These are phyloP conservation scores for Phytophthora ramorum DNA, from an alignment of 352 stramenopile genomes.

Conservation along the genomic window DNA sequence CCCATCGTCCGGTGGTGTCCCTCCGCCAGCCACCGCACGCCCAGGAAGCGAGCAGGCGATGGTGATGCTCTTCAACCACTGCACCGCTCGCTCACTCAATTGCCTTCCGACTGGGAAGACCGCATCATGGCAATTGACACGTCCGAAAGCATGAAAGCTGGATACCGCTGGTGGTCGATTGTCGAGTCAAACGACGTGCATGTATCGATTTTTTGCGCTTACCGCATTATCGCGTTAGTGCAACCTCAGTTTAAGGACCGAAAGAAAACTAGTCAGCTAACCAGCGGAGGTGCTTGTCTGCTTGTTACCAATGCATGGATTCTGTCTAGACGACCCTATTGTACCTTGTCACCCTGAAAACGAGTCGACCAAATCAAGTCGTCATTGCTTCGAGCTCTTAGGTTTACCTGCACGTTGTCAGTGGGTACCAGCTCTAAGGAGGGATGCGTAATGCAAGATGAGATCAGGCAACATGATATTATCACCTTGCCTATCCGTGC, in stretches of 20 bases:
- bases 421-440: neutral
- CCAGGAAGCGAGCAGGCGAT: neutral
- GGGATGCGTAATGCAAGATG: neutral
- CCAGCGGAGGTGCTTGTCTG: too few species aligned
- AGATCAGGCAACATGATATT: too few species aligned
- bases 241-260: neutral
- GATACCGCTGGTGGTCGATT: neutral
- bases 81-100: neutral
- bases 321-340: too few species aligned
- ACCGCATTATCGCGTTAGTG: neutral
- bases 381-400: neutral
- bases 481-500: neutral
- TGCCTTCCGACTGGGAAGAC: neutral
- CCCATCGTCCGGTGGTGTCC: constrained; percentile 22
- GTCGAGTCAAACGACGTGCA: constrained; percentile 4
- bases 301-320: too few species aligned
- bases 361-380: too few species aligned
- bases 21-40: neutral
- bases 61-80: constrained; percentile 5
- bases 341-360: too few species aligned
- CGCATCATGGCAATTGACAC: neutral
- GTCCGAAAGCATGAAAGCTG: neutral
- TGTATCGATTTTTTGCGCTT: neutral
- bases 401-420: neutral
- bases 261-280: too few species aligned